phyloP scores from a whole-genome alignment of 208 protist genomes.

The Leishmania guyanensis region DNA sequence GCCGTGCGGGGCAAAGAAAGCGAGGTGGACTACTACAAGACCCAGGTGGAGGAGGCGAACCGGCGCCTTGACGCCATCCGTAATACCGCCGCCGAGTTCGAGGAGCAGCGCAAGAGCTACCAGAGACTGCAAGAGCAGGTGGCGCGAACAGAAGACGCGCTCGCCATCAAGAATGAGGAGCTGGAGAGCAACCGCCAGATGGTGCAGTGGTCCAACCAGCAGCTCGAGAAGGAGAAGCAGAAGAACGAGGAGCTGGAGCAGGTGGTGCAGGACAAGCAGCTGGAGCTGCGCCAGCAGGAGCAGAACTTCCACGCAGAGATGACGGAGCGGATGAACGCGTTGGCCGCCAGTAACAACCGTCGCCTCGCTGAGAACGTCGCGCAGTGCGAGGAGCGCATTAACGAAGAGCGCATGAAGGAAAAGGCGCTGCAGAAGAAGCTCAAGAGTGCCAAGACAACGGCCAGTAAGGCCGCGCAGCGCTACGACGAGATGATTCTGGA shows the following conservation, averaged over 20 bases:
- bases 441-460: conserved; percentile 76
- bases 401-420: conserved; percentile 81
- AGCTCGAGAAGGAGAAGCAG: conserved; percentile 88
- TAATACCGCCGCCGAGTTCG: conserved; percentile 65
- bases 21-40: conserved; percentile 80
- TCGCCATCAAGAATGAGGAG: conserved; percentile 74
- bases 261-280: conserved; percentile 66
- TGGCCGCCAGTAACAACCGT: conserved; percentile 80
- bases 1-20: conserved; percentile 68
- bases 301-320: conserved; percentile 70
- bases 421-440: conserved; percentile 86
- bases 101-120: conserved; percentile 83
- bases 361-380: conserved; percentile 77
- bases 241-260: conserved; percentile 81
- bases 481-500: conserved; percentile 94
- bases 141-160: conserved; percentile 63
- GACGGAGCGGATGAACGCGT: conserved; percentile 80
- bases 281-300: conserved; percentile 82
- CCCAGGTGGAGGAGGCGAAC: conserved; percentile 57
- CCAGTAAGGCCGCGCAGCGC: conserved; percentile 84
- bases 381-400: conserved; percentile 82
- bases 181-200: conserved; percentile 88
- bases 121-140: conserved; percentile 83
- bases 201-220: conserved; percentile 85
- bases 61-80: conserved; percentile 66